Evolutionary conservation across 1,139 yeast genomes (phyloP).

Genomic region (Magnusiomyces paraingens): DNA sequence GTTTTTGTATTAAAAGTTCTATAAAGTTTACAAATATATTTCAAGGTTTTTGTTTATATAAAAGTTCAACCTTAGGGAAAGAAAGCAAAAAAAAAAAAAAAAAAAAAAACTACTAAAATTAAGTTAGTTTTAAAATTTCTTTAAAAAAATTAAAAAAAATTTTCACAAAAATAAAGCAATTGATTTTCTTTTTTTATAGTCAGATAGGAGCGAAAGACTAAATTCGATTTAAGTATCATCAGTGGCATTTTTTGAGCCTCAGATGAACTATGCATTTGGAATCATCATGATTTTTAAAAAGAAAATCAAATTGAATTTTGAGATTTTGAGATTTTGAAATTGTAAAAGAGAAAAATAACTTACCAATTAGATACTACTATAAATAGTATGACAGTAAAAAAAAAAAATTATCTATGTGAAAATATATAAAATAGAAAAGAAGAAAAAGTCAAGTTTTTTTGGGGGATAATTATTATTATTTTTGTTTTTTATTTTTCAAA

Average conservation of each 20-base stretch:
- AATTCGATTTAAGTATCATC: conserved; percentile 12
- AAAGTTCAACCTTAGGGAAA: no score
- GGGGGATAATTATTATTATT: no score
- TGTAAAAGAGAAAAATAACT: neutral
- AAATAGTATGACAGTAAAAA: neutral
- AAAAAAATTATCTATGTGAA: no score
- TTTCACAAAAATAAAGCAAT: neutral
- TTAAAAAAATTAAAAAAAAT: neutral
- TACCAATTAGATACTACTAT: neutral
- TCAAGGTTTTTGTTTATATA: no score
- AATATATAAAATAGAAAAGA: neutral
- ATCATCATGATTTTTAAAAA: conserved; percentile 13
- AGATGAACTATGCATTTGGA: conserved; percentile 18
- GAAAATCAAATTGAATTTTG: no score
- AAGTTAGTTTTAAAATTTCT: neutral
- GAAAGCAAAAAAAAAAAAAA: no score
- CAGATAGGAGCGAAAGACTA: conserved; percentile 20
- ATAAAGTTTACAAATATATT: no score
- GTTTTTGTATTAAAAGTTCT: no score
- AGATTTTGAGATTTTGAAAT: no score
- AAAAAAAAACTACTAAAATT: no score
- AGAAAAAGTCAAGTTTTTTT: neutral
- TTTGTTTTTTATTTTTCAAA: no score
- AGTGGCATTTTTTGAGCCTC: conserved; percentile 16
- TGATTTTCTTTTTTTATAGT: neutral